phyloP scores from a whole-genome alignment of 495 filamentous ascomycete genomes.

The Penicillium dipodomyicola region DNA sequence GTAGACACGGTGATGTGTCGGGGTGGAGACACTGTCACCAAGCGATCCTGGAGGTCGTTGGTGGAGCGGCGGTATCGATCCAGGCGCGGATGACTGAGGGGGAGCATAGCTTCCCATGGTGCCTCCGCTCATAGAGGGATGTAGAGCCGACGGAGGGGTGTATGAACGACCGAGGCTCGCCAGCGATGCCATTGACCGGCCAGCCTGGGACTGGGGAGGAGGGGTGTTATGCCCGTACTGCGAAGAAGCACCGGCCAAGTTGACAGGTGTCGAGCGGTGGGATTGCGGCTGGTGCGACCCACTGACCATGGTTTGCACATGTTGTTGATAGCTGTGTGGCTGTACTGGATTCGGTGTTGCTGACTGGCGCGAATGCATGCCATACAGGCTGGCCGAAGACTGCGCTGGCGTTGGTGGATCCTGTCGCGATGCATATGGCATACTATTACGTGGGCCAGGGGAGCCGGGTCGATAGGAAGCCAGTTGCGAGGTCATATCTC shows the following conservation, averaged over 20 bases:
- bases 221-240: slow-evolving; percentile 42
- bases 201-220: slow-evolving; percentile 33
- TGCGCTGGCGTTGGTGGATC: slow-evolving; percentile 36
- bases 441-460: slow-evolving; percentile 35
- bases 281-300: slow-evolving; percentile 37
- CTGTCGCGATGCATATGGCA: slow-evolving; percentile 35
- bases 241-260: slow-evolving; percentile 26
- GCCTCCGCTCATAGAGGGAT: slow-evolving; percentile 29
- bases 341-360: slow-evolving; percentile 25
- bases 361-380: slow-evolving; percentile 33
- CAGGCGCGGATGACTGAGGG: slow-evolving; percentile 24
- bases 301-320: slow-evolving; percentile 43
- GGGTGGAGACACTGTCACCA: slow-evolving; percentile 23
- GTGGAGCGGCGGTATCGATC: slow-evolving; percentile 34
- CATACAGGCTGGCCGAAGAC: slow-evolving; percentile 34
- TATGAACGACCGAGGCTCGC: slow-evolving; percentile 41
- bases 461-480: slow-evolving; percentile 37
- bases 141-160: slow-evolving; percentile 39
- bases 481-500: slow-evolving; percentile 33
- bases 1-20: slow-evolving; percentile 44
- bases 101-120: slow-evolving; percentile 36
- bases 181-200: slow-evolving; percentile 33
- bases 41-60: slow-evolving; percentile 34
- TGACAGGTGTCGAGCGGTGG: slow-evolving; percentile 35
- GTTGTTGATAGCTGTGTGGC: slow-evolving; percentile 38